Percentiles rank a stretch among this genome's conserved stretches.
Conservation (phyloP, 352 stramenopile genomes). For the Pythium phragmiticola region DNA sequence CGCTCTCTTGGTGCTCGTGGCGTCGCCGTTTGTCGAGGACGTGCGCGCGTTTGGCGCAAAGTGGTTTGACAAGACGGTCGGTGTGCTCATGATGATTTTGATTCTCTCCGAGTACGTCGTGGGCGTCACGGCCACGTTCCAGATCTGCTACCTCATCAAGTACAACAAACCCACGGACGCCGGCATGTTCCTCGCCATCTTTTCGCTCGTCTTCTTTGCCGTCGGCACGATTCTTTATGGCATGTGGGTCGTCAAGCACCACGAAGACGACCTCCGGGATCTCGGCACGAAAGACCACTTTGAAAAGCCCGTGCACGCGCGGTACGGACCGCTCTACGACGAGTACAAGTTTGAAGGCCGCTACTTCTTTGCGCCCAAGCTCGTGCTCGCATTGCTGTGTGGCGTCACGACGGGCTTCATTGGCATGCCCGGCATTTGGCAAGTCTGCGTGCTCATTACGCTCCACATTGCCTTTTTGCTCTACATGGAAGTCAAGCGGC, state of each 20-base stretch:
- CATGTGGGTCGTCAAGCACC: conserved; percentile 61
- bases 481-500: conserved; percentile 82
- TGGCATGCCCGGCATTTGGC: conserved; percentile 69
- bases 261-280: conserved; percentile 81
- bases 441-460: conserved; percentile 73
- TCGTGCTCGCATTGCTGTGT: conserved; percentile 69
- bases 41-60: conserved; percentile 58
- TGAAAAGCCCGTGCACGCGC: conserved; percentile 77
- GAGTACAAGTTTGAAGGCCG: conserved; percentile 86
- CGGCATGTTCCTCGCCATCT: conserved; percentile 64
- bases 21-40: conserved; percentile 52
- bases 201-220: conserved; percentile 66
- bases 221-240: conserved; percentile 80
- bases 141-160: conserved; percentile 84
- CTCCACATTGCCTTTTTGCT: conserved; percentile 81
- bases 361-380: conserved; percentile 87
- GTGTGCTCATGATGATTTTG: conserved; percentile 79
- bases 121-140: conserved; percentile 76
- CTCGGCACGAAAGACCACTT: conserved; percentile 83
- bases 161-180: conserved; percentile 45
- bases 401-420: conserved; percentile 83
- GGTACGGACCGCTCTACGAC: conserved; percentile 84
- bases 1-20: conserved; percentile 41
- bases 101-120: conserved; percentile 86
- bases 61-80: conserved; percentile 79